Evolutionary conservation across 352 stramenopile species (phyloP), one percentile per base, ranked within the genome.

Genomic region (Plasmopara muralis): DNA sequence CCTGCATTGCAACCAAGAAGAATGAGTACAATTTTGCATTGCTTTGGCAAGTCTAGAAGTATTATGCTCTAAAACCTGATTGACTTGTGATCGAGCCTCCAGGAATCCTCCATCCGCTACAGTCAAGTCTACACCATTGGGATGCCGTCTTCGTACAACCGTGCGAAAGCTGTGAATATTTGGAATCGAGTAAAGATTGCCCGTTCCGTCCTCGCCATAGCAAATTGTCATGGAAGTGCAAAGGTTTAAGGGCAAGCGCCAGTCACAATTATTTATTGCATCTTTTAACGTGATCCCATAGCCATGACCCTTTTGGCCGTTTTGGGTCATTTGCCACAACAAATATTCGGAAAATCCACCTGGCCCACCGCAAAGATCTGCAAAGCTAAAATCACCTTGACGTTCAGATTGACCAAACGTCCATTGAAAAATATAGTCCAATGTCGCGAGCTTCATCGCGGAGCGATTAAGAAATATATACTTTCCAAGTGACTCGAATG

Each of bases 291-390:
- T 82, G 16, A 92, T 92, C 0, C 82, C 82, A 44, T 75, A 86
- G 25, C 82, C 82, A 14, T 54, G 48, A 31, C 71, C 45, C 20
- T 33, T 5, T 43, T 47, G 40, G 33, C 2, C 20, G 14, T 5
- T 20, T 14, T 38, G 33, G 4, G 4, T 6, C n/a, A 15, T 43
- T 45, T 60, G 60, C 79, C 76, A 93, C 15, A 90, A 45, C 8
- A 93, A 40, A 62, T 85, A 90, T 67, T 93, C 82, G 12, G 77
- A 87, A 50, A 93, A 93, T 4, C 82, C 82, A 5, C 82, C 82
- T 0, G 82, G 82, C 0, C 77, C 82, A n/a, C 82, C 82, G 43
- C 82, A 93, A 29, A 90, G 58, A 44, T 93, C 82, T 5, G 68
- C 74, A 57, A 93, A 93, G 13, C 63, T 67, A n/a, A 85, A 85